Conservation (phyloP, 805 yeast genomes). For the Candida dajiaensis region DNA sequence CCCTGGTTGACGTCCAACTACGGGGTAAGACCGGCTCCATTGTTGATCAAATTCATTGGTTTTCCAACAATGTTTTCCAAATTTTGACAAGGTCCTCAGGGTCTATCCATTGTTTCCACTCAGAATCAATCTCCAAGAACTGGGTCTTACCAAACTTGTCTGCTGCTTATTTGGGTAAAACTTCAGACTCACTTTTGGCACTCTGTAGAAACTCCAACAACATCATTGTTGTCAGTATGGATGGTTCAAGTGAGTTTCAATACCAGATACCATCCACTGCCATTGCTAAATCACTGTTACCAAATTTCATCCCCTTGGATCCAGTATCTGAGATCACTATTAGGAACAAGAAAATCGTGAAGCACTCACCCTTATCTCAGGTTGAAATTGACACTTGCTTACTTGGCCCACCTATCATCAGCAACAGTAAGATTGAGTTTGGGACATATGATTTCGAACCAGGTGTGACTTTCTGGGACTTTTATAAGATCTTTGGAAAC, state of each 20-base stretch:
- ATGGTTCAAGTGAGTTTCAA: slow-evolving; percentile 25
- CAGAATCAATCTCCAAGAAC: slow-evolving; percentile 8
- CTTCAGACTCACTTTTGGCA: slow-evolving; percentile 1
- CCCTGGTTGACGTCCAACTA: slow-evolving; percentile 49
- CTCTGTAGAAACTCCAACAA: slow-evolving; percentile 4
- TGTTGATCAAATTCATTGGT: slow-evolving; percentile 50
- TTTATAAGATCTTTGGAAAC: slow-evolving; percentile 5
- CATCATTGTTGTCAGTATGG: slow-evolving; percentile 20
- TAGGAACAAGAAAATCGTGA: slow-evolving; percentile 14
- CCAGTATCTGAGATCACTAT: slow-evolving; percentile 16
- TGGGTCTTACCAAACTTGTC: slow-evolving; percentile 22
- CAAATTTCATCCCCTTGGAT: slow-evolving; percentile 17
- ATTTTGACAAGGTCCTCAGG: slow-evolving; percentile 52
- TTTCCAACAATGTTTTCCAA: slow-evolving; percentile 34
- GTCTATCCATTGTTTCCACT: slow-evolving; percentile 55
- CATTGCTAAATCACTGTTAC: slow-evolving; percentile 21
- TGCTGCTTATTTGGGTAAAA: slow-evolving; percentile 5
- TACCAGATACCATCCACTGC: slow-evolving; percentile 35
- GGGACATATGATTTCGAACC: slow-evolving; percentile 6
- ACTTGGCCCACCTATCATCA: slow-evolving; percentile 13
- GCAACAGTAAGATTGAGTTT: slow-evolving; percentile 12
- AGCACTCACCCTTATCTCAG: slow-evolving; percentile 34
- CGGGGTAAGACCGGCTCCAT: slow-evolving; percentile 60
- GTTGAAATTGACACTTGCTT: slow-evolving; percentile 52
- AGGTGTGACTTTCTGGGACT: background rate